phyloP scores from a whole-genome alignment of 2,329 filamentous ascomycete species.

The Blastomyces silverae region DNA sequence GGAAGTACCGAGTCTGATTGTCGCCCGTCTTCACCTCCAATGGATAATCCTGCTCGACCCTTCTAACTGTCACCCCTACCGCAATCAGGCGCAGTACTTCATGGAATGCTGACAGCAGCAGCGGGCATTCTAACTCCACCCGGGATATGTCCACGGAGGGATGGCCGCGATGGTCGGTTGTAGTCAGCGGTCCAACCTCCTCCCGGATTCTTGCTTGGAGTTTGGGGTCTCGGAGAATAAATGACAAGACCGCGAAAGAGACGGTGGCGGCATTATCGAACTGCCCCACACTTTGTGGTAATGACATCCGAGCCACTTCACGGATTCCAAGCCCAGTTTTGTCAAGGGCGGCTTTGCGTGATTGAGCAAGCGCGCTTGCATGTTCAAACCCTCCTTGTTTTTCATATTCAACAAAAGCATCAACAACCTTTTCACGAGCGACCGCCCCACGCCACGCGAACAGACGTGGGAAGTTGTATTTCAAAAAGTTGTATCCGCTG shows the following conservation, averaged over 20 bases:
- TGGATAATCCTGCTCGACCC: conserved; percentile 1
- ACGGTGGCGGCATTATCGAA: not conserved
- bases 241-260: not conserved
- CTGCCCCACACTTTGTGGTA: not conserved
- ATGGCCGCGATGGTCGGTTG: not conserved
- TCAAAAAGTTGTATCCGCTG: conserved; percentile 1
- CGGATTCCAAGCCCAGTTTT: not conserved
- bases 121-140: not conserved
- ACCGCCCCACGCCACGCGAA: not conserved
- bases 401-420: not conserved
- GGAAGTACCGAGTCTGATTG: not conserved
- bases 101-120: not conserved
- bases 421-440: conserved; percentile 1
- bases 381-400: not conserved
- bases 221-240: conserved; percentile 1
- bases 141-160: not conserved
- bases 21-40: not conserved
- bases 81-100: not conserved
- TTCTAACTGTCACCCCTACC: not conserved
- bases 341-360: not conserved
- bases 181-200: not conserved
- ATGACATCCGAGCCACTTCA: not conserved
- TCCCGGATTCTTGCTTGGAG: not conserved
- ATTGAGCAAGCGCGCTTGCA: not conserved
- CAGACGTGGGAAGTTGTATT: not conserved